Percentiles rank a stretch among this genome's conserved stretches.
These are phyloP conservation scores for Arabidopsis arenosa DNA, from an alignment of 345 rosid genomes.

Conservation along the genomic window DNA sequence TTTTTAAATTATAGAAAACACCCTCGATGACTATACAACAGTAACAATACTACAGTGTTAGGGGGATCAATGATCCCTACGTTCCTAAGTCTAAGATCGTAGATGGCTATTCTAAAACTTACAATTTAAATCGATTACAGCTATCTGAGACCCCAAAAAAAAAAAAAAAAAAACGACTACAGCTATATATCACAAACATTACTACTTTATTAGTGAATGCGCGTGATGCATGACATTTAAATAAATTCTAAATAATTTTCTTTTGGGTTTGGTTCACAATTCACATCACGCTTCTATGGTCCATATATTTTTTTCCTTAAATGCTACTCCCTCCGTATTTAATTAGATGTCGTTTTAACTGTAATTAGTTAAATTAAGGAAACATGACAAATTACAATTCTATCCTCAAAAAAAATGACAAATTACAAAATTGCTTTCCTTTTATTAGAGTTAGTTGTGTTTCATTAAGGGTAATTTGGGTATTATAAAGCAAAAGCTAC, in stretches of 20 bases:
- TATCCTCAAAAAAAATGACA: too few species aligned
- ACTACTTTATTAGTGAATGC: conserved; percentile 23
- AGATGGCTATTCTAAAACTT: conserved; percentile 30
- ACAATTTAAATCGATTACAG: neutral
- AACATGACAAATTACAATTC: too few species aligned
- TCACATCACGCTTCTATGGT: conserved; percentile 36
- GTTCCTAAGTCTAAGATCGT: conserved; percentile 12
- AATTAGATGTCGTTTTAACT: too few species aligned
- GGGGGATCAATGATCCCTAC: conserved; percentile 38
- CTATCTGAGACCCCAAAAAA: neutral
- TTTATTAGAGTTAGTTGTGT: too few species aligned
- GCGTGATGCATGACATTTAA: conserved; percentile 17
- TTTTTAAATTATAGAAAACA: neutral
- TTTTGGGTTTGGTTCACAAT: conserved; percentile 21
- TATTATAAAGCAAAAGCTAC: too few species aligned
- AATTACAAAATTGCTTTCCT: too few species aligned
- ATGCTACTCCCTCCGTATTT: neutral
- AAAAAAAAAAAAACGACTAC: too few species aligned
- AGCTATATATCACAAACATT: neutral
- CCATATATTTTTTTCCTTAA: neutral
- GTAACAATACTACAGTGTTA: conserved; percentile 6
- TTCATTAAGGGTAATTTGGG: too few species aligned
- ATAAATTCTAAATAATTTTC: neutral
- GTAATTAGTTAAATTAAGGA: too few species aligned
- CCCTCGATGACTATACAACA: conserved; percentile 25